Percentiles rank a stretch among this genome's conserved stretches.
Evolutionary conservation across 148 eudicot species (phyloP).

Genomic region (Heliamphora exappendiculata): DNA sequence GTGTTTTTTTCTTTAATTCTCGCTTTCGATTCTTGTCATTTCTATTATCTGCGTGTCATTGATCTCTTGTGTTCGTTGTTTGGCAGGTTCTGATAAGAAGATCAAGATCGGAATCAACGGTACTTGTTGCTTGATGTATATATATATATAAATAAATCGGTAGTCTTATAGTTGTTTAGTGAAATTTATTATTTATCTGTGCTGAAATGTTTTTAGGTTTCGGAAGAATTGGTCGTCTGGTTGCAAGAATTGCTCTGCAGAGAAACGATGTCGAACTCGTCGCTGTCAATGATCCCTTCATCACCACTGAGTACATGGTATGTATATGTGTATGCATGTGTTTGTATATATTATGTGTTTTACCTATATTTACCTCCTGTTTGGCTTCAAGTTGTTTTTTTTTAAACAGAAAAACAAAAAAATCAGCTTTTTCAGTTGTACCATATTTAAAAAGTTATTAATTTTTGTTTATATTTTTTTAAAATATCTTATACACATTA

Average conservation of each 20-base stretch:
- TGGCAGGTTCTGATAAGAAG: slow-evolving; percentile 35
- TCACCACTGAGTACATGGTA: slow-evolving; percentile 62
- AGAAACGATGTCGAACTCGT: slow-evolving; percentile 73
- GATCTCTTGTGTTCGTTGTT: not conserved
- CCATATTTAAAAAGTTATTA: too few relatives aligned
- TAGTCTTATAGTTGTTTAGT: not conserved
- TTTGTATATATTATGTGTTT: not conserved
- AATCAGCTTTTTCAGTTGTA: too few relatives aligned
- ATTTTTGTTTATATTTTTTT: too few relatives aligned
- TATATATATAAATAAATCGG: too few relatives aligned
- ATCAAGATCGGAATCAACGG: slow-evolving; percentile 71
- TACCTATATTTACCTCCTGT: too few relatives aligned
- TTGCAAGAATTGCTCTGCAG: slow-evolving; percentile 61
- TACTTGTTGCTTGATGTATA: slow-evolving; percentile 13
- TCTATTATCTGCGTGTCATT: not conserved
- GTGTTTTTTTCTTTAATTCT: too few relatives aligned
- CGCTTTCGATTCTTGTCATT: not conserved
- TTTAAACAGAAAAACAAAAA: too few relatives aligned
- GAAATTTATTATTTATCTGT: not conserved
- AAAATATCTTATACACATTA: too few relatives aligned
- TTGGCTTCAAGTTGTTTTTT: too few relatives aligned
- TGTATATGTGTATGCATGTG: not conserved
- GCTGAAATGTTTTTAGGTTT: slow-evolving; percentile 30
- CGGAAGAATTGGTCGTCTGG: slow-evolving; percentile 76
- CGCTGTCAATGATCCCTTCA: slow-evolving; percentile 70